phyloP scores from a whole-genome alignment of 257 asterid genomes.

The Pogostemon cablin region DNA sequence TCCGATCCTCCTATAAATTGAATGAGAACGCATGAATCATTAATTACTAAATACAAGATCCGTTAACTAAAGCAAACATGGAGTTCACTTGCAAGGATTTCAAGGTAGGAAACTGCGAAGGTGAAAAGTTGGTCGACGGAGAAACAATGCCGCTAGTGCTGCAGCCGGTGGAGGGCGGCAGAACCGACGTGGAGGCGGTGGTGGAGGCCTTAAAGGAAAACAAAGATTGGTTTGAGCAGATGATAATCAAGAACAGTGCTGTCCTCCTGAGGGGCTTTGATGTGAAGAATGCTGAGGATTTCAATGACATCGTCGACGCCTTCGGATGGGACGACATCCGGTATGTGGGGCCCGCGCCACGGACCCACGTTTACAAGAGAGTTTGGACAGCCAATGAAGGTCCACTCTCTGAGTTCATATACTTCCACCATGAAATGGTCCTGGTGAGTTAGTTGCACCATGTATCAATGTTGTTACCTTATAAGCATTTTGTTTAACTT shows the following conservation, averaged over 20 bases:
- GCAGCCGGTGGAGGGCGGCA: constrained; percentile 38
- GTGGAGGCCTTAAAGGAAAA: constrained; percentile 42
- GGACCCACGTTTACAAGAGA: constrained; percentile 74
- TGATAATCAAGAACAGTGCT: constrained; percentile 74
- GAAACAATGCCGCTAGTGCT: constrained; percentile 72
- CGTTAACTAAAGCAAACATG: constrained; percentile 29
- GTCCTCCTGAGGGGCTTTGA: constrained; percentile 70
- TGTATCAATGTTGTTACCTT: neutral
- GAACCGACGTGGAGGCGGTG: constrained; percentile 39
- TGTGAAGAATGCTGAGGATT: constrained; percentile 55
- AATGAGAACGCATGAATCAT: no score
- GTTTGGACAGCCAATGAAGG: constrained; percentile 90
- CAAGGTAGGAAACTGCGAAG: constrained; percentile 81
- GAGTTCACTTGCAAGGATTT: constrained; percentile 61
- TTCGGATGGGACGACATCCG: constrained; percentile 84
- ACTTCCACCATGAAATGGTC: constrained; percentile 87
- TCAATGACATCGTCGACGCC: constrained; percentile 66
- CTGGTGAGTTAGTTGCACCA: constrained; percentile 46
- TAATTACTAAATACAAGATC: no score
- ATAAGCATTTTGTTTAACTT: neutral
- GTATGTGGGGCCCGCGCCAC: constrained; percentile 83
- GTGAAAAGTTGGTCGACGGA: constrained; percentile 67
- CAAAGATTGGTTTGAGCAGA: constrained; percentile 75
- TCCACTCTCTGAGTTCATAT: constrained; percentile 75
- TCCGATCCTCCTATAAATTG: constrained; percentile 22